Evolutionary conservation across 768 basidiomycete species (phyloP), one percentile per base, ranked within the genome.

Genomic region (Tephrocybe sp.): DNA sequence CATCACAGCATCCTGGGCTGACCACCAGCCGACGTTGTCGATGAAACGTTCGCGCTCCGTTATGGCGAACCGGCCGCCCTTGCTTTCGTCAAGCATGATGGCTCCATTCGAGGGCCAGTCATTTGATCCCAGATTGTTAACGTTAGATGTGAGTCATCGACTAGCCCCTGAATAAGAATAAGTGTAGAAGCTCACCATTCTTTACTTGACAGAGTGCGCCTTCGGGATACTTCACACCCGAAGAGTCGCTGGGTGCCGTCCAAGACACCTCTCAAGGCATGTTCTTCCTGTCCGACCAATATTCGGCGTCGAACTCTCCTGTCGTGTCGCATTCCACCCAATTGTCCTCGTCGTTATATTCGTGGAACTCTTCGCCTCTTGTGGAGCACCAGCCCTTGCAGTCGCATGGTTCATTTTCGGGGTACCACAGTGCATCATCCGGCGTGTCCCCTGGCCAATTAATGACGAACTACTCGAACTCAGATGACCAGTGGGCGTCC

Each of bases 341-440:
- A n/a, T 53, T 65, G 30, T 56, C 68, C 26, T 73, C 75, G 4
- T 72, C 75, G n/a, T 60, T 76, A 31, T 48, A 64, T 12, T 62
- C 63, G 36, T 77, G 75, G 76, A 70, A 73, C 49, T 37, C 58
- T 15, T 51, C 56, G 4, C 38, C 49, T 4, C 45, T 42, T 5
- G 28, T 41, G 16, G 43, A 44, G 19, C 32, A 39, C 18, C 46
- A 28, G 9, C 16, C 22, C 11, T 24, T 31, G 21, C 42, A 47
- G 24, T 38, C 41, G 15, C 46, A 42, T n/a, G 39, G 28, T 28
- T 26, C 24, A 9, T 41, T 32, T 22, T 40, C 43, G 8, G 43
- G 35, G 31, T 45, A 49, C 30, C 22, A 19, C 27, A 9, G 16
- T 7, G 12, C 18, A 16, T 18, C 26, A 5, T n/a, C 26, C 5